Evolutionary conservation across 225 moss, liverwort and hornwort species (phyloP).

Genomic region (Thuidium tamariscinum): DNA sequence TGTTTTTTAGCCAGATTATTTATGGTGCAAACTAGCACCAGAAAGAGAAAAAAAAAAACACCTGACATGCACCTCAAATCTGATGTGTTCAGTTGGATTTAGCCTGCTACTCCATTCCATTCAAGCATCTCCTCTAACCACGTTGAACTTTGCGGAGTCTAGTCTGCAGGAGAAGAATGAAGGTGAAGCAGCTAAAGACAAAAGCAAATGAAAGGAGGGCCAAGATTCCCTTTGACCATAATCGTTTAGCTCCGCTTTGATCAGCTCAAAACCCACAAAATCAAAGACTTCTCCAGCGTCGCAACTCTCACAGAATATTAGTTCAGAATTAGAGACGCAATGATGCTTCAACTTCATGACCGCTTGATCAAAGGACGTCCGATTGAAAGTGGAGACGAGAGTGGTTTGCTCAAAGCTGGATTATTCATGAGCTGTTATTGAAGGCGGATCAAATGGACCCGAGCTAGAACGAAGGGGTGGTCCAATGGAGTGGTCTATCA

Average conservation of each 20-base stretch:
- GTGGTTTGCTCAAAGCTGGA: not conserved
- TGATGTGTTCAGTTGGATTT: not conserved
- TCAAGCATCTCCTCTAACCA: not conserved
- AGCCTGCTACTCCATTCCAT: not conserved
- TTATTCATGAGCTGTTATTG: not conserved
- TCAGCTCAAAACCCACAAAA: not conserved
- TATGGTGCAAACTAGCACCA: too few relatives aligned
- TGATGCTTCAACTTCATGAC: not conserved
- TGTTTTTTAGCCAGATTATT: not conserved
- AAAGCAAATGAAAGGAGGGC: conserved; percentile 12
- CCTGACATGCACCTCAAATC: not conserved
- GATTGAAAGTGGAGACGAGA: not conserved
- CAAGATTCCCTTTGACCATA: not conserved
- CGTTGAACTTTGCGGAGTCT: not conserved
- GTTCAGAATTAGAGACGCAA: not conserved
- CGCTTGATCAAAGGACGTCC: not conserved
- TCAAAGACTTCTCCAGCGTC: not conserved
- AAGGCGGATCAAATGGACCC: not conserved
- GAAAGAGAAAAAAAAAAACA: too few relatives aligned
- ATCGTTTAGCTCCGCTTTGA: not conserved
- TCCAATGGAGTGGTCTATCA: not conserved
- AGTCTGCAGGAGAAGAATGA: conserved; percentile 24
- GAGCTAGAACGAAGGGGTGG: not conserved
- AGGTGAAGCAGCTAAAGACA: conserved; percentile 21
- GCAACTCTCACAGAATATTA: not conserved